Base-by-base conservation (phyloP, 176 grass and related monocot genomes). In the Metroxylon sagu region DNA sequence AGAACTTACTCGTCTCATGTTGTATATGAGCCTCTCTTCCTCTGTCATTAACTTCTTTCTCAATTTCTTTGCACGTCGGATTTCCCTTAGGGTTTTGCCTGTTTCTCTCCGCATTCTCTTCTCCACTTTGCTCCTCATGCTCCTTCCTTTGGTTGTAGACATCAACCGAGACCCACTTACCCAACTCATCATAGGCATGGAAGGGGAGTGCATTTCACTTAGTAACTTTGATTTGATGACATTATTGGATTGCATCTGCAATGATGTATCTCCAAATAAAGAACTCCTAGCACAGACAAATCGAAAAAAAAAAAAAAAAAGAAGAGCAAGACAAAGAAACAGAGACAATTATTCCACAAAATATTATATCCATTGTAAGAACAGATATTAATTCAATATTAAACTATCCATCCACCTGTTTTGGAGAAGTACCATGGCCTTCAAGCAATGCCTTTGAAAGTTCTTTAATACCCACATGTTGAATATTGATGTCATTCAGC, bases 41-140 rank as follows among this genome's bases (percentile, higher is more conserved):
- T 98, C 87, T 7, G 93, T 92, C 93, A 98, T 98, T 72, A 98
- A 79, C 58, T 98, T 89, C 74, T 83, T 98, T 68, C 93, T 70
- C 50, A 98, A 79, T 71, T 98, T 98, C 63, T 88, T 83, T 15
- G 93, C 84, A 52, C 71, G 84, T 58, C 93, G 82, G 62, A 97
- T 78, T 70, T 98, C 93, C 62, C 73, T 73, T 72, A 92, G 76
- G 26, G 87, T 98, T 70, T 86, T 86, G 4, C 93, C 87, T 3
- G 84, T 89, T 80, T 98, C 93, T 81, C 78, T 85, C 27, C 53
- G 66, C 87, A 98, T 98, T 70, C 84, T 85, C 70, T 65, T 98
- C 84, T 92, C 87, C 67, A 98, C 93, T 76, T 98, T 98, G 73
- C 87, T 98, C 56, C 60, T 68, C 87, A 92, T 98, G 67, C 76